Evolutionary conservation across 192 early-diverging fungal species (phyloP).

Genomic region (Funneliformis mosseae): DNA sequence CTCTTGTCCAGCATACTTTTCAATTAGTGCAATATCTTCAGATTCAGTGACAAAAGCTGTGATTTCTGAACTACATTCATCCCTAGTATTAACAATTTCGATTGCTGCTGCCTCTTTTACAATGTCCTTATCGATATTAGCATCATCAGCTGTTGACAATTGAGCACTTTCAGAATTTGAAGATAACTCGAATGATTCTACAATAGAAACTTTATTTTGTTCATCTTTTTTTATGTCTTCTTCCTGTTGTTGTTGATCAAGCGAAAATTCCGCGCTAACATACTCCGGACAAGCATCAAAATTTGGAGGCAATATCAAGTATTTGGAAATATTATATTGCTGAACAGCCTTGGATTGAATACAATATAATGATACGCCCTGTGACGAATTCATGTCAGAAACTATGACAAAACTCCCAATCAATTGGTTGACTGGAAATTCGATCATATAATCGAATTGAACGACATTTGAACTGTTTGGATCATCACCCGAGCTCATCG

Average conservation of each 20-base stretch:
- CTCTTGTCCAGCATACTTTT: constrained; percentile 5
- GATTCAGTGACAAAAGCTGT: constrained; percentile 31
- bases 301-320: constrained; percentile 21
- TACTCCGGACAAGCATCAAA: constrained; percentile 19
- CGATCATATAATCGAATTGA: constrained; percentile 51
- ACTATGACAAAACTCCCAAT: constrained; percentile 46
- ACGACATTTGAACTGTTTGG: constrained; percentile 3
- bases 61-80: not conserved
- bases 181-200: constrained; percentile 39
- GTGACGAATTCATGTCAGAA: constrained; percentile 38
- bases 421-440: constrained; percentile 47
- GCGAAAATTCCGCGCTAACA: not conserved
- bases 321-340: constrained; percentile 33
- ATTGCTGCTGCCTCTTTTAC: not conserved
- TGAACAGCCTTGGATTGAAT: constrained; percentile 51
- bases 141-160: constrained; percentile 16
- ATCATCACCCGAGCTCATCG: constrained; percentile 26
- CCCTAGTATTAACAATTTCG: not conserved
- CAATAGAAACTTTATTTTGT: constrained; percentile 27
- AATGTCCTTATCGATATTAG: constrained; percentile 6
- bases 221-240: constrained; percentile 18
- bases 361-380: constrained; percentile 47
- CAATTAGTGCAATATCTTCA: constrained; percentile 21
- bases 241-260: not conserved
- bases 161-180: constrained; percentile 25